Percentiles rank a stretch among this genome's conserved stretches.
Conservation (phyloP, 1,139 yeast species). For the Waltiozyma solani region DNA sequence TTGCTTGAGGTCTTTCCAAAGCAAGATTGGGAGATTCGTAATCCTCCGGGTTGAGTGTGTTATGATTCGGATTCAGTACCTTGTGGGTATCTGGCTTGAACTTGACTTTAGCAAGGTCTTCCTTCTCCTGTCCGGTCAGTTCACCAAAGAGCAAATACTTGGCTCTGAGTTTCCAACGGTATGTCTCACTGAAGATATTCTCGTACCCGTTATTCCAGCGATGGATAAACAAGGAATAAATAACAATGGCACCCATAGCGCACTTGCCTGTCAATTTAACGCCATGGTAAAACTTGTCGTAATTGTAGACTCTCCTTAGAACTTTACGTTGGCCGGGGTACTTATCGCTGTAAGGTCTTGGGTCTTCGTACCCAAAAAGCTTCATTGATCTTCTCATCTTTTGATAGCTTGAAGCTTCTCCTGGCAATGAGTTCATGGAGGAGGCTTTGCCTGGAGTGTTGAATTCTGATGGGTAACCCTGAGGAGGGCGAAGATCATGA, state of each 20-base stretch:
- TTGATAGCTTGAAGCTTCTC: slow-evolving; percentile 58
- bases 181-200: slow-evolving; percentile 60
- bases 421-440: slow-evolving; percentile 51
- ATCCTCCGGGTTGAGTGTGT: background rate
- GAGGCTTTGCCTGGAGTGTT: slow-evolving; percentile 45
- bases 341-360: slow-evolving; percentile 62
- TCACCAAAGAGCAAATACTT: slow-evolving; percentile 44
- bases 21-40: slow-evolving; percentile 31
- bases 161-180: slow-evolving; percentile 46
- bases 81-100: background rate
- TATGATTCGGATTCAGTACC: too few species aligned
- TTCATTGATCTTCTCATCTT: slow-evolving; percentile 68
- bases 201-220: slow-evolving; percentile 84
- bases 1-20: slow-evolving; percentile 59
- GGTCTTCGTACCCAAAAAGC: slow-evolving; percentile 61
- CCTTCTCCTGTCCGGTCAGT: slow-evolving; percentile 47
- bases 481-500: slow-evolving; percentile 63
- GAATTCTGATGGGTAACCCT: slow-evolving; percentile 80
- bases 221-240: slow-evolving; percentile 60
- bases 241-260: slow-evolving; percentile 34
- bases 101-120: slow-evolving; percentile 37
- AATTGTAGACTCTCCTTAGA: slow-evolving; percentile 48
- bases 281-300: slow-evolving; percentile 46
- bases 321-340: slow-evolving; percentile 79
- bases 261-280: slow-evolving; percentile 39